phyloP scores from a whole-genome alignment of 2,329 filamentous ascomycete genomes.

The Magnaporthales sp. region DNA sequence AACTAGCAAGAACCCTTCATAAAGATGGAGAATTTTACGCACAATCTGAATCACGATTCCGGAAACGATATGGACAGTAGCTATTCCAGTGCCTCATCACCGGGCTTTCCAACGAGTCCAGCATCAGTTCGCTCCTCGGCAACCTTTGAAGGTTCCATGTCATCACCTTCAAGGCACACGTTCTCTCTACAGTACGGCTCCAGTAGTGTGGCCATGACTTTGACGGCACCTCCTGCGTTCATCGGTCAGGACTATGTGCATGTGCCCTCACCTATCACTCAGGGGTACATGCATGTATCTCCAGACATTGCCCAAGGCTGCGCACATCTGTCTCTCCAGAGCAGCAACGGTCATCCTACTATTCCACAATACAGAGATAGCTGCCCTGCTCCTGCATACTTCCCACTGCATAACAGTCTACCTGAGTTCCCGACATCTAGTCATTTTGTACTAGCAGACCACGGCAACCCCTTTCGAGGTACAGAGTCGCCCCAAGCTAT shows the following conservation, averaged over 20 bases:
- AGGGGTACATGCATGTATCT: background rate
- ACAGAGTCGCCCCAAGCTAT: background rate
- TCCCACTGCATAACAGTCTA: background rate
- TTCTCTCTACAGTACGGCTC: background rate
- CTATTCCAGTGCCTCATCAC: slow-evolving; percentile 30
- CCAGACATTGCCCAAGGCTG: background rate
- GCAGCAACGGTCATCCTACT: background rate
- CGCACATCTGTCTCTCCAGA: background rate
- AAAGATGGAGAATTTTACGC: background rate
- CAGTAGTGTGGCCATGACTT: background rate
- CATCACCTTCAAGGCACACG: background rate
- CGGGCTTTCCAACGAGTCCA: slow-evolving; percentile 16
- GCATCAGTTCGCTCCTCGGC: background rate
- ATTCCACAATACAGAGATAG: background rate
- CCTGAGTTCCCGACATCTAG: background rate
- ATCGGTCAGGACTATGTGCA: background rate
- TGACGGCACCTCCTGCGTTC: background rate
- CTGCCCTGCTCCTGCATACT: background rate
- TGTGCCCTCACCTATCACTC: slow-evolving; percentile 12
- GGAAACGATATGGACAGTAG: slow-evolving; percentile 17
- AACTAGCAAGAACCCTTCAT: too few species aligned
- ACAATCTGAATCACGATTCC: background rate
- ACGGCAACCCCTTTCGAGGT: background rate
- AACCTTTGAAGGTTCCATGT: background rate
- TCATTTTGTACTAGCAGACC: background rate